Evolutionary conservation across 1,284 basidiomycete species (phyloP).

Genomic region (Moesziomyces sp.): DNA sequence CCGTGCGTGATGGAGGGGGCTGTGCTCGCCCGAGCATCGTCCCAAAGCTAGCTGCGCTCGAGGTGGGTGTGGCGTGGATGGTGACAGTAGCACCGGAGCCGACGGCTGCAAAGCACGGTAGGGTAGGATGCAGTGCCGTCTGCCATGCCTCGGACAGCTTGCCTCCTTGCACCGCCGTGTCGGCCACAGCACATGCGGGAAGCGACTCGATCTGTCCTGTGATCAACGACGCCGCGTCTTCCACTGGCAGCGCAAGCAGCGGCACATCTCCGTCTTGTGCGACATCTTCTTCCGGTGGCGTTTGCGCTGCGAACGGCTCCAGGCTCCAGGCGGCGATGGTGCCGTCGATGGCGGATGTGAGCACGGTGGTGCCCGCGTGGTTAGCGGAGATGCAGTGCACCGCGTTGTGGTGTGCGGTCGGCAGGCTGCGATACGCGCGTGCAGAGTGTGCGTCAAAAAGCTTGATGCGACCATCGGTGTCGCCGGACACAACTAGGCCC

Average conservation of each 20-base stretch:
- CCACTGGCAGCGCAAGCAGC: slow-evolving; percentile 14
- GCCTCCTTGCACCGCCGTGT: not conserved
- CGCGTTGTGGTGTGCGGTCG: slow-evolving; percentile 23
- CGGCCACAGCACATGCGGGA: not conserved
- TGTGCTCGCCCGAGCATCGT: slow-evolving; percentile 1
- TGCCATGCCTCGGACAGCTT: slow-evolving; percentile 44
- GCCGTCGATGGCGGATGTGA: slow-evolving; percentile 38
- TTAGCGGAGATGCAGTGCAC: slow-evolving; percentile 31
- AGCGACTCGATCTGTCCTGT: slow-evolving; percentile 17
- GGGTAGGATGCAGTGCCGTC: slow-evolving; percentile 27
- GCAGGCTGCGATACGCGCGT: slow-evolving; percentile 3
- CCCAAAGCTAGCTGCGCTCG: slow-evolving; percentile 2
- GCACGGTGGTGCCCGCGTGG: slow-evolving; percentile 1
- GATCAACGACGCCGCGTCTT: slow-evolving; percentile 8
- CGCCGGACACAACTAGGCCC: slow-evolving; percentile 30
- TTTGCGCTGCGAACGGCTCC: not conserved
- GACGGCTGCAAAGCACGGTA: slow-evolving; percentile 19
- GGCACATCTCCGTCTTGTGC: not conserved
- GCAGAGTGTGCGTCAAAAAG: slow-evolving; percentile 23
- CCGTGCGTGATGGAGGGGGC: slow-evolving; percentile 1
- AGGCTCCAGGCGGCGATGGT: slow-evolving; percentile 35
- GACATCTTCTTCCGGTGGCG: not conserved
- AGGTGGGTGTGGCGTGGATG: slow-evolving; percentile 14
- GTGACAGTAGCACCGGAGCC: slow-evolving; percentile 27
- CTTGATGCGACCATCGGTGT: slow-evolving; percentile 22